These are phyloP conservation scores for Colletotrichum truncatum DNA, from an alignment of 2,329 filamentous ascomycete species.

Conservation along the genomic window DNA sequence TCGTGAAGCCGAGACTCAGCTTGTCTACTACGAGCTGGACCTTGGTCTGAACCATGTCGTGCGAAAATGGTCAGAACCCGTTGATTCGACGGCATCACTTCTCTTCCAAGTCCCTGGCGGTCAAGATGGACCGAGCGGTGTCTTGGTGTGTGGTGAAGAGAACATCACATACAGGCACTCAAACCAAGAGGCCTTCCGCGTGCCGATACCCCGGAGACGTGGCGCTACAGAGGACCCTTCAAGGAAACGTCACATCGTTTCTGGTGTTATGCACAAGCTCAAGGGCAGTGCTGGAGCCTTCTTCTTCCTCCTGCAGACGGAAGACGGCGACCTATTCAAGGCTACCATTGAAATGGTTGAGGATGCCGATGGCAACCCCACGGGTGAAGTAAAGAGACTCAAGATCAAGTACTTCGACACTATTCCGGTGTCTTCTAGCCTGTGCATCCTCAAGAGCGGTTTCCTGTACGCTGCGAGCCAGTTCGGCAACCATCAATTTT, in stretches of 20 bases:
- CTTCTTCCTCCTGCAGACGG: constrained; percentile 95
- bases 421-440: constrained; percentile 84
- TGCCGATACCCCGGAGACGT: constrained; percentile 86
- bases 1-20: constrained; percentile 83
- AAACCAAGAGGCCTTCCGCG: constrained; percentile 87
- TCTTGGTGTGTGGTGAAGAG: constrained; percentile 93
- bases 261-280: constrained; percentile 97
- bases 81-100: constrained; percentile 88
- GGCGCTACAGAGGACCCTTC: constrained; percentile 93
- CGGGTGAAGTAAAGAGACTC: constrained; percentile 81
- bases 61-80: constrained; percentile 93
- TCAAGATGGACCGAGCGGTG: constrained; percentile 91
- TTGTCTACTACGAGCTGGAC: constrained; percentile 98
- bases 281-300: constrained; percentile 85
- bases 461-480: constrained; percentile 94
- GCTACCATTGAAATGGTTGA: constrained; percentile 91
- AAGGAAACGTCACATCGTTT: constrained; percentile 85
- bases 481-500: constrained; percentile 92
- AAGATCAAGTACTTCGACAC: constrained; percentile 99
- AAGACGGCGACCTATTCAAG: constrained; percentile 99
- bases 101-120: constrained; percentile 97
- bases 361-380: constrained; percentile 79
- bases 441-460: constrained; percentile 94
- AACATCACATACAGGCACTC: constrained; percentile 97
- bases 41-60: constrained; percentile 97